phyloP scores from a whole-genome alignment of 306 rosid genomes.

The Prunus mira region DNA sequence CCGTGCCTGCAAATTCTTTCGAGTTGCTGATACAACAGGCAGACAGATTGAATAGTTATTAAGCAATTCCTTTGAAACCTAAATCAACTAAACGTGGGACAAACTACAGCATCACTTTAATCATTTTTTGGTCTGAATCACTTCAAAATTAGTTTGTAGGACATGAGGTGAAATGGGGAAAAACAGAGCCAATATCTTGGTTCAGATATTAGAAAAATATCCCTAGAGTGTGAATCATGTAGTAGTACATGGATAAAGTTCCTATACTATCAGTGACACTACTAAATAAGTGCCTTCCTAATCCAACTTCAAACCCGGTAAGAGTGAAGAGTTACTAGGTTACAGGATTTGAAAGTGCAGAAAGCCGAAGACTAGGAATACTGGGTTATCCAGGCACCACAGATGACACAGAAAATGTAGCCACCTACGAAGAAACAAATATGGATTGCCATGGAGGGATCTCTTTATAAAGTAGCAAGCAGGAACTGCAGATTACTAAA shows the following conservation, averaged over 20 bases:
- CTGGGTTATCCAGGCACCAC: neutral
- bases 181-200: neutral
- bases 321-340: neutral
- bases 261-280: too few relatives aligned
- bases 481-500: neutral
- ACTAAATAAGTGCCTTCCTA: neutral
- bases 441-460: neutral
- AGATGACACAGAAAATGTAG: neutral
- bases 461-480: neutral
- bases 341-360: neutral
- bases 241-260: neutral
- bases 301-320: neutral
- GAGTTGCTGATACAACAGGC: conserved; percentile 25
- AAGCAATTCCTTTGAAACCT: neutral
- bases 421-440: neutral
- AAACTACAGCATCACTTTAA: neutral
- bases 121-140: too few relatives aligned
- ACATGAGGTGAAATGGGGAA: neutral
- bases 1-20: conserved; percentile 26
- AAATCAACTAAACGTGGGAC: neutral
- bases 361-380: neutral
- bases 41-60: conserved; percentile 12
- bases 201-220: neutral
- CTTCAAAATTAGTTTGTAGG: neutral
- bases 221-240: neutral